A percentile compares a stretch with the other conserved stretches of the same genome.
These are phyloP conservation scores for Daldinia sp. DNA, from an alignment of 2,329 filamentous ascomycete species.

Conservation along the genomic window DNA sequence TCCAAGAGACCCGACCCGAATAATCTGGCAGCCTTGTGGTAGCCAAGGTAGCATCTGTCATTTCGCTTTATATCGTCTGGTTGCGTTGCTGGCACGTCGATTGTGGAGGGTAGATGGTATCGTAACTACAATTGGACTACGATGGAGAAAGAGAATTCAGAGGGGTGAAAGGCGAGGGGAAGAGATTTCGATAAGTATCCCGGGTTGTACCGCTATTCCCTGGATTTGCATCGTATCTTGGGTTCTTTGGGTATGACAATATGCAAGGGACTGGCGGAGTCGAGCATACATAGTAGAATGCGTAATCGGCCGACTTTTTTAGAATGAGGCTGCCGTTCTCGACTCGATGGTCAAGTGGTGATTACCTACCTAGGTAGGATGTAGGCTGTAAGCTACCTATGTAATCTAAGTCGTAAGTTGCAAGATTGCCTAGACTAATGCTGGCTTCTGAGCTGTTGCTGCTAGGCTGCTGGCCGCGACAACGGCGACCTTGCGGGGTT, in stretches of 20 bases:
- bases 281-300: slow-evolving; percentile 34
- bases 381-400: neutral
- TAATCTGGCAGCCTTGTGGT: slow-evolving; percentile 36
- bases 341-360: neutral
- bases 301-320: slow-evolving; percentile 31
- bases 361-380: neutral
- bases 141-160: slow-evolving; percentile 7
- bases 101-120: slow-evolving; percentile 33
- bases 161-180: slow-evolving; percentile 2
- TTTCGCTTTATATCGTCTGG: slow-evolving; percentile 38
- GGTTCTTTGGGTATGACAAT: slow-evolving; percentile 45
- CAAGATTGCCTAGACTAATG: slow-evolving; percentile 12
- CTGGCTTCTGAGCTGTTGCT: slow-evolving; percentile 25
- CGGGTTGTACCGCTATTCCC: slow-evolving; percentile 20
- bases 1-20: slow-evolving; percentile 13
- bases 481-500: slow-evolving; percentile 31
- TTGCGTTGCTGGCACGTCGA: slow-evolving; percentile 25
- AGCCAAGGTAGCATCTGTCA: slow-evolving; percentile 40
- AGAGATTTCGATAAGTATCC: slow-evolving; percentile 26
- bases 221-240: slow-evolving; percentile 37
- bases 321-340: slow-evolving; percentile 29
- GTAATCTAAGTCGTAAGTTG: slow-evolving; percentile 1
- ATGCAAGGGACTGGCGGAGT: slow-evolving; percentile 45
- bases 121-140: slow-evolving; percentile 20
- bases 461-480: slow-evolving; percentile 1